These are phyloP conservation scores for Scheffersomyces cryptocercus DNA, from an alignment of 1,139 yeast genomes.

Conservation along the genomic window DNA sequence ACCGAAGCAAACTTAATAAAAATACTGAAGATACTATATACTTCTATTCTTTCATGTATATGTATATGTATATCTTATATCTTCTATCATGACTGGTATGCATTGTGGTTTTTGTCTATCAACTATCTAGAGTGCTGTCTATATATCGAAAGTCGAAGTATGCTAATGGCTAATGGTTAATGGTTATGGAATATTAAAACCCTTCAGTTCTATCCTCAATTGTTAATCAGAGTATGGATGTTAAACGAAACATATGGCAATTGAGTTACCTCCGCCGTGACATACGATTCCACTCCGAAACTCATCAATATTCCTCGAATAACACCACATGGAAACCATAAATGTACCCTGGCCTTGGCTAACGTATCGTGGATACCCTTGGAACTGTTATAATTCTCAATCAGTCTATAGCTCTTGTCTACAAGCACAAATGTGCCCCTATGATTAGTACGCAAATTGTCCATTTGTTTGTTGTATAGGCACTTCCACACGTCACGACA, in stretches of 20 bases:
- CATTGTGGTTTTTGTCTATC: background rate
- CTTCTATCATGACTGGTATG: background rate
- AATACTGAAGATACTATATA: no score
- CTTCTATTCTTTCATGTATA: no score
- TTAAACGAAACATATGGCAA: slow-evolving; percentile 73
- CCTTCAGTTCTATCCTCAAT: slow-evolving; percentile 6
- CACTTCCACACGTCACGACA: slow-evolving; percentile 90
- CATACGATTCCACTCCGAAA: slow-evolving; percentile 67
- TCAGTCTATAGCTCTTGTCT: slow-evolving; percentile 62
- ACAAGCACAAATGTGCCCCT: slow-evolving; percentile 80
- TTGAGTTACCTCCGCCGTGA: slow-evolving; percentile 64
- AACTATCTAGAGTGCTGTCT: no score
- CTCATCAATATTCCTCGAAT: slow-evolving; percentile 77
- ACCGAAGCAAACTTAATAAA: no score
- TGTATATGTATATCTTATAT: no score
- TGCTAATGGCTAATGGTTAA: no score
- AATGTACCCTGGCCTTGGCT: slow-evolving; percentile 51
- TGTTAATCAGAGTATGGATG: slow-evolving; percentile 58
- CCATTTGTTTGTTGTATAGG: slow-evolving; percentile 83
- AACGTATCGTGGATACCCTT: slow-evolving; percentile 49
- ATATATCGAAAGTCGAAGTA: no score
- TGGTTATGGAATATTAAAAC: no score
- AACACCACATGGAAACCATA: slow-evolving; percentile 84
- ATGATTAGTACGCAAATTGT: slow-evolving; percentile 88
- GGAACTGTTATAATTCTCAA: slow-evolving; percentile 56